A percentile compares a stretch with the other conserved stretches of the same genome.
These are phyloP conservation scores for Coemansia sp. DNA, from an alignment of 192 early-diverging fungal species.

Conservation along the genomic window DNA sequence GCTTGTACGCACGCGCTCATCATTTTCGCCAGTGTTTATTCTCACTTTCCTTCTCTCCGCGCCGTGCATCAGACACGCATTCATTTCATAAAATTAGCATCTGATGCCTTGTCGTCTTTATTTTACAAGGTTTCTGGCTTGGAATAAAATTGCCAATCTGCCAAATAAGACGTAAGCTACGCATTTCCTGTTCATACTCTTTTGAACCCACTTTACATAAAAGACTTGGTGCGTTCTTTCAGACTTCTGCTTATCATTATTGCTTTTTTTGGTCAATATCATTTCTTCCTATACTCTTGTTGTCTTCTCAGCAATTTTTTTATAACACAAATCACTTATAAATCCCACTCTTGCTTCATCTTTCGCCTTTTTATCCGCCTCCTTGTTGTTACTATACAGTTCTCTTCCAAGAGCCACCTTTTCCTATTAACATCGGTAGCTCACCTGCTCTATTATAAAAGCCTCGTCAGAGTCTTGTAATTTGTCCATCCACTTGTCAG, in stretches of 20 bases:
- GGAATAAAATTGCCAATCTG: constrained; percentile 15
- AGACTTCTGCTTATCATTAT: constrained; percentile 20
- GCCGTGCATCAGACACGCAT: constrained; percentile 40
- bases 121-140: constrained; percentile 30
- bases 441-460: neutral
- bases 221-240: constrained; percentile 8
- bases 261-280: constrained; percentile 19
- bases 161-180: constrained; percentile 5
- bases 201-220: constrained; percentile 6
- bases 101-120: constrained; percentile 30
- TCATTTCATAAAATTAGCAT: constrained; percentile 53
- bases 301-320: neutral
- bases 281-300: constrained; percentile 4
- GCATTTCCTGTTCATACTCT: constrained; percentile 20
- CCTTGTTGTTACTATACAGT: neutral
- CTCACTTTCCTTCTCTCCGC: constrained; percentile 22
- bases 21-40: constrained; percentile 45
- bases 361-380: neutral
- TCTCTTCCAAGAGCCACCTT: neutral
- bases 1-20: constrained; percentile 29
- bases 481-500: neutral
- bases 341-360: neutral
- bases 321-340: neutral
- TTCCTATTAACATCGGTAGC: neutral
- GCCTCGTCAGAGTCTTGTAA: neutral